Evolutionary conservation across 192 early-diverging fungal genomes (phyloP), one percentile per base, ranked within the genome.

Genomic region (Kappamyces sp.): DNA sequence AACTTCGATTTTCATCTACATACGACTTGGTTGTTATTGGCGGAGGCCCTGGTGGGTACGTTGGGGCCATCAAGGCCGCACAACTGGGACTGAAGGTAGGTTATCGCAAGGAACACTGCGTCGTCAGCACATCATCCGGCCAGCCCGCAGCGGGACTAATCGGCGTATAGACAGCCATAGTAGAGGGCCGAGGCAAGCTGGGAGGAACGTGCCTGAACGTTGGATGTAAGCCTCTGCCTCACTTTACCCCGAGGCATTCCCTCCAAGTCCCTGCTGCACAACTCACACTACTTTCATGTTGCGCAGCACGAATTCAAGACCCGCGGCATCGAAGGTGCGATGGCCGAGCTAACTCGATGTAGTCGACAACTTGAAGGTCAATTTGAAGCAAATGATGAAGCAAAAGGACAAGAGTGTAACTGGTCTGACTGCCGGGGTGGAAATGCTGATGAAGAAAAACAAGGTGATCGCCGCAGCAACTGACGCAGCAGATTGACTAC

Each of bases 121-220:
- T 2, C 35, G 49, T 66, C 36, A 55, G 40, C 37, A 8, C 8
- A 12, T 57, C 40, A 12, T 12, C 23, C 49, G 8, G 53, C 23
- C 23, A 7, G 53, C 8, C 23, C 23, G 23, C 49, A 10, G 49
- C 35, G 38, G 10, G 37, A 39, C 3, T 8, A 5, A 13, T 57
- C 38, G 49, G 32, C 43, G 59, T 43, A 2, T 82, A 94, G 91
- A 91, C 90, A 33, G 96, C 92, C 23, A 95, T 92, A 70, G 83
- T 98, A 55, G 96, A 98, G 80, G 92, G 88, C 73, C 91, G 94
- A 61, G 94, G 93, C 32, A 61, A 90, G 33, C 83, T 99, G 12
- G 97, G 97, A 49, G 97, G 97, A 47, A 99, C 97, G 38, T 99
- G 97, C 74, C 78, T 99, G 68, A 99, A 99, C 71, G 93, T 97